phyloP scores from a whole-genome alignment of 2,329 filamentous ascomycete species.

The Lachnellula hyalina region DNA sequence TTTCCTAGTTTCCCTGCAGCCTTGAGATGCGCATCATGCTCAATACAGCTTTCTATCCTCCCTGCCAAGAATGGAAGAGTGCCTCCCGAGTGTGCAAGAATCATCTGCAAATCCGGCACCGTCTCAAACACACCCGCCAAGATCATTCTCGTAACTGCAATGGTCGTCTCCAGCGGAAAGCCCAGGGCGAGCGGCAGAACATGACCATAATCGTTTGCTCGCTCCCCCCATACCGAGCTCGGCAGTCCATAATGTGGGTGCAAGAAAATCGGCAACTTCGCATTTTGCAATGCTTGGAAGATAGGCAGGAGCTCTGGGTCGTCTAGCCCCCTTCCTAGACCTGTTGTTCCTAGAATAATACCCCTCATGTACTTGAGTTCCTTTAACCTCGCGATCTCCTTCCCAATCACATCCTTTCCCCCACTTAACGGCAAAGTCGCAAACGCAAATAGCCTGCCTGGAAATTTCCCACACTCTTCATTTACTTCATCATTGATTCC shows the following conservation, averaged over 20 bases:
- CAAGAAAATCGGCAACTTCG: constrained; percentile 67
- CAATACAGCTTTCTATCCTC: constrained; percentile 79
- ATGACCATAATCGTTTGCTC: constrained; percentile 72
- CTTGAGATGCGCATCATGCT: constrained; percentile 73
- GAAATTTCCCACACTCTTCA: constrained; percentile 59
- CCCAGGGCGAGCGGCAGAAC: constrained; percentile 81
- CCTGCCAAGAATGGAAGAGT: constrained; percentile 86
- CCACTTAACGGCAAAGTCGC: constrained; percentile 75
- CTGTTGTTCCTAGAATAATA: constrained; percentile 83
- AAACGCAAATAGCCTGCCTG: constrained; percentile 74
- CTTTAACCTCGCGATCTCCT: constrained; percentile 59
- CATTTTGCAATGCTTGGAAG: constrained; percentile 62
- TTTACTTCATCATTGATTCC: constrained; percentile 76
- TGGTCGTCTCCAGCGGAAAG: constrained; percentile 89
- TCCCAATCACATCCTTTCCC: constrained; percentile 53
- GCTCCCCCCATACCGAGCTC: constrained; percentile 69
- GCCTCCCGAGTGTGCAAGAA: constrained; percentile 84
- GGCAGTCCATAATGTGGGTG: constrained; percentile 92
- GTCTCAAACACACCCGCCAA: constrained; percentile 80
- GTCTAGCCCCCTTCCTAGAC: constrained; percentile 74
- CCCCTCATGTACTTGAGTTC: constrained; percentile 66
- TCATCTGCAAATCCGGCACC: constrained; percentile 62
- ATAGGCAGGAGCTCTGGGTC: constrained; percentile 69
- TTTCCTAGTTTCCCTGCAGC: constrained; percentile 51
- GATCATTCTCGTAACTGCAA: constrained; percentile 82